A percentile compares a stretch with the other conserved stretches of the same genome.
phyloP scores from a whole-genome alignment of 1,284 basidiomycete genomes.

The Irpex sp. region DNA sequence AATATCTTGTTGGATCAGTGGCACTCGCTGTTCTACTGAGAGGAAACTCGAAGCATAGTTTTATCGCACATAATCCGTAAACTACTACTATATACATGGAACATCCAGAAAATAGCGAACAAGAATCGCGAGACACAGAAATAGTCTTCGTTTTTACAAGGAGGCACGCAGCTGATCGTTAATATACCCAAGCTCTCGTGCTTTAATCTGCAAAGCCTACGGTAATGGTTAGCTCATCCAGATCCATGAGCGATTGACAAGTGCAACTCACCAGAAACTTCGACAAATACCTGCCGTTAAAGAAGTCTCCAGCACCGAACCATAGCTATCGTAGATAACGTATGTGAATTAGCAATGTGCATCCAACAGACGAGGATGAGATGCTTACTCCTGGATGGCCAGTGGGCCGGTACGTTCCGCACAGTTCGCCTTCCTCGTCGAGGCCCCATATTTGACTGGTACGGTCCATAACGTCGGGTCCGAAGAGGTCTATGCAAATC shows the following conservation, averaged over 20 bases:
- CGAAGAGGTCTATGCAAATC: constrained; percentile 39
- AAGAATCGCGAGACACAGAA: neutral
- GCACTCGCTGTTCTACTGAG: too few relatives aligned
- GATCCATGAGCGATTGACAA: neutral
- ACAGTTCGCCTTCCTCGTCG: constrained; percentile 53
- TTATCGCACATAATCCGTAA: too few relatives aligned
- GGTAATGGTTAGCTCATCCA: too few relatives aligned
- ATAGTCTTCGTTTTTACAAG: neutral
- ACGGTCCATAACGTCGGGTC: constrained; percentile 41
- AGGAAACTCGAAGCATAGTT: too few relatives aligned
- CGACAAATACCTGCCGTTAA: constrained; percentile 23
- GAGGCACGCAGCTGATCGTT: neutral
- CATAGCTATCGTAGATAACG: constrained; percentile 21
- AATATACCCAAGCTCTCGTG: neutral
- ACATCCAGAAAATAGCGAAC: neutral
- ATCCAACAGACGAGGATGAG: neutral
- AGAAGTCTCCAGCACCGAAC: constrained; percentile 31
- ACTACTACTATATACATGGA: too few relatives aligned
- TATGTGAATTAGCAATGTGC: neutral
- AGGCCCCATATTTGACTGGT: constrained; percentile 50
- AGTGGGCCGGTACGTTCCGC: constrained; percentile 29
- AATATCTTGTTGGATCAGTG: too few relatives aligned
- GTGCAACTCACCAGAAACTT: constrained; percentile 25
- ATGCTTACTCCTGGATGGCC: constrained; percentile 29
- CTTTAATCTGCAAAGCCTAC: constrained; percentile 4